These are phyloP conservation scores for Pseudoperonospora humuli DNA, from an alignment of 352 stramenopile genomes.

Conservation along the genomic window DNA sequence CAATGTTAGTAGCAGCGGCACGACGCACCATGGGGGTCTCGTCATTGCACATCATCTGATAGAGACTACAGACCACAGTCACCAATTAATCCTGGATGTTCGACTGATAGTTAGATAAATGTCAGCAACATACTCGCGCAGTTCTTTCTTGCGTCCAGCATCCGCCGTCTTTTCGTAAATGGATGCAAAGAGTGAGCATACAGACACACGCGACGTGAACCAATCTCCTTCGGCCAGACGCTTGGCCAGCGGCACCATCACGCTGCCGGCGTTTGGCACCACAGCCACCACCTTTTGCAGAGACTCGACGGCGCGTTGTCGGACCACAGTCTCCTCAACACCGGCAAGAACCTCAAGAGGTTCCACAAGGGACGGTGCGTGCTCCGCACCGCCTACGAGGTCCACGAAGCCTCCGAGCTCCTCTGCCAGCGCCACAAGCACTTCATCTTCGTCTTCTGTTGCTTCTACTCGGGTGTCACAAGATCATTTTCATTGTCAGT, in stretches of 20 bases:
- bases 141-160: constrained; percentile 58
- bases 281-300: constrained; percentile 68
- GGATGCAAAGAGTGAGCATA: constrained; percentile 73
- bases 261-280: constrained; percentile 48
- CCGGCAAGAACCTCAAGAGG: constrained; percentile 87
- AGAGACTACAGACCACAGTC: constrained; percentile 37
- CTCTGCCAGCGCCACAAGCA: constrained; percentile 87
- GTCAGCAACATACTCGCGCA: constrained; percentile 60
- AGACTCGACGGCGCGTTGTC: constrained; percentile 71
- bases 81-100: neutral
- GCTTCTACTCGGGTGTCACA: constrained; percentile 32
- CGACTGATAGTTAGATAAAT: neutral
- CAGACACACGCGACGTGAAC: constrained; percentile 85
- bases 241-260: constrained; percentile 72
- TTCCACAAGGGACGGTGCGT: constrained; percentile 69
- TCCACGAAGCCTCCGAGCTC: constrained; percentile 89
- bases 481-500: constrained; percentile 3
- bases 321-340: constrained; percentile 92
- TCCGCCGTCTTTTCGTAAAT: constrained; percentile 63
- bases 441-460: constrained; percentile 92
- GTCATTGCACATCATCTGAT: constrained; percentile 73
- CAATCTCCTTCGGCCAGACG: constrained; percentile 77
- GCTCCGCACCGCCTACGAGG: constrained; percentile 63
- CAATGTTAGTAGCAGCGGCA: constrained; percentile 70
- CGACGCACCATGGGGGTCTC: constrained; percentile 86